Evolutionary conservation across 1,284 basidiomycete species (phyloP).

Genomic region (Rhodotorula sp.): DNA sequence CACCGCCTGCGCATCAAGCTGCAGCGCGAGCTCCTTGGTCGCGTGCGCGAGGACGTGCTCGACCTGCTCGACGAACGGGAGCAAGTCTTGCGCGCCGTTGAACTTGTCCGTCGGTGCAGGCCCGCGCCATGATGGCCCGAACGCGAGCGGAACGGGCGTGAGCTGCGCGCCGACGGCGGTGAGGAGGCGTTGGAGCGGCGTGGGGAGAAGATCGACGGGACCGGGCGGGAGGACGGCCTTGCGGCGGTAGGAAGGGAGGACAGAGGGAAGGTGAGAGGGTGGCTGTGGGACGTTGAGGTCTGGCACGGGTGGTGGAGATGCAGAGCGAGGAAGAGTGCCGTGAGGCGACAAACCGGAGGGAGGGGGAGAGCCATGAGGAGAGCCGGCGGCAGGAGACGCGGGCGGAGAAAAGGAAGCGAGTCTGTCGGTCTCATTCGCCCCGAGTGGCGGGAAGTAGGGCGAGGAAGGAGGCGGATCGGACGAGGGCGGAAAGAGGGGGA

Average conservation of each 20-base stretch:
- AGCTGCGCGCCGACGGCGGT: neutral
- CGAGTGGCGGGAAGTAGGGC: too few relatives aligned
- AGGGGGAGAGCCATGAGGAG: neutral
- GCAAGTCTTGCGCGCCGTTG: neutral
- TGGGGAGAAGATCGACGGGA: neutral
- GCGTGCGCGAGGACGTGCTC: neutral
- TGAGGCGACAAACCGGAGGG: too few relatives aligned
- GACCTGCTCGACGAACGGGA: constrained; percentile 3
- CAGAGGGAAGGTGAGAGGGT: neutral
- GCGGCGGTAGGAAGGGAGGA: neutral
- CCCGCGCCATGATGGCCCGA: neutral
- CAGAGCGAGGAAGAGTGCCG: too few relatives aligned
- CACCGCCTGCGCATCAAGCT: too few relatives aligned
- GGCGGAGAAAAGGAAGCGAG: too few relatives aligned
- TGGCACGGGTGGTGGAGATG: neutral
- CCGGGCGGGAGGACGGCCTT: too few relatives aligned
- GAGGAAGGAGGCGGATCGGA: too few relatives aligned
- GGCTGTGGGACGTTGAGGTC: too few relatives aligned
- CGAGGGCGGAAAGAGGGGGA: too few relatives aligned
- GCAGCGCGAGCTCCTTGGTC: neutral
- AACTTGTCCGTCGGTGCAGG: neutral
- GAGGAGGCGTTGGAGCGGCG: neutral
- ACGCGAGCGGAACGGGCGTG: neutral
- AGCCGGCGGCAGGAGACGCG: neutral
- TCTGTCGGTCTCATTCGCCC: too few relatives aligned